Conservation (phyloP, 306 rosid species). For the Inga leiocalycina region DNA sequence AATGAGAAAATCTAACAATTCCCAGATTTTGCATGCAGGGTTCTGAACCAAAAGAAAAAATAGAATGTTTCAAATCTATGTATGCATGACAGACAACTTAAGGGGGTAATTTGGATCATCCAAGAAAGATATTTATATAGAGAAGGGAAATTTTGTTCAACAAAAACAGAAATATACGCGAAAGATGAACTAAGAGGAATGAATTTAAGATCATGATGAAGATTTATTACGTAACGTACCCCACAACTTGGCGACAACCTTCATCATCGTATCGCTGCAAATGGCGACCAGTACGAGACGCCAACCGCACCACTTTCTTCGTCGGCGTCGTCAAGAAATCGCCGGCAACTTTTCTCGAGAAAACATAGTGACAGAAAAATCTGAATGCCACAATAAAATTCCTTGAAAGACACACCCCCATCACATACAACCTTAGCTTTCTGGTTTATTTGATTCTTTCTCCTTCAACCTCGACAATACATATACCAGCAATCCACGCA, state of each 20-base stretch:
- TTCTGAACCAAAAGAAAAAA: no score
- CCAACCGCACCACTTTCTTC: conserved; percentile 55
- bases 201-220: neutral
- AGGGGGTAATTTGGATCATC: no score
- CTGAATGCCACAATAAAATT: conserved; percentile 34
- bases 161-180: no score
- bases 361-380: conserved; percentile 42
- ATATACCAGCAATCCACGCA: neutral
- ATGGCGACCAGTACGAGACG: conserved; percentile 74
- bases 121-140: no score
- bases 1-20: neutral
- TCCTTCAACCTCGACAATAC: neutral
- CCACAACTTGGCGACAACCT: conserved; percentile 85
- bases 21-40: neutral
- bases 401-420: conserved; percentile 75
- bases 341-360: conserved; percentile 34
- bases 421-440: neutral
- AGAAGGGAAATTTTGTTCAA: no score
- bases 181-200: no score
- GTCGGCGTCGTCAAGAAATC: conserved; percentile 47
- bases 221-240: conserved; percentile 45
- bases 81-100: no score
- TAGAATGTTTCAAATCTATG: no score
- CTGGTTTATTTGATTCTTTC: neutral
- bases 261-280: conserved; percentile 74